Evolutionary conservation across 2,329 filamentous ascomycete genomes (phyloP).

Genomic region (Didymella pinodella): DNA sequence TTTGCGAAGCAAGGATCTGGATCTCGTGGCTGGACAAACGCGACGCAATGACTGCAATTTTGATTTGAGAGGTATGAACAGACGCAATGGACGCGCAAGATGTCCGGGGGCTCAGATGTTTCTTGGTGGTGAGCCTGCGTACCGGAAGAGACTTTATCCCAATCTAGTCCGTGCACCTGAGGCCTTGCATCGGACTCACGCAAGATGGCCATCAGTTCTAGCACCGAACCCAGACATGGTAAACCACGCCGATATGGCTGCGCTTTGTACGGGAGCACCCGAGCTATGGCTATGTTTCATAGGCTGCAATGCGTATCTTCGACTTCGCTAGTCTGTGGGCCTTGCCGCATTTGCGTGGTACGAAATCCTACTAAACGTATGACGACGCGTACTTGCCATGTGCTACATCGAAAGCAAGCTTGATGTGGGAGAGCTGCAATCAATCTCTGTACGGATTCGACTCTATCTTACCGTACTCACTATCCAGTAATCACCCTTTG

Average conservation of each 20-base stretch:
- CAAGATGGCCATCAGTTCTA: slow-evolving; percentile 2
- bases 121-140: slow-evolving; percentile 2
- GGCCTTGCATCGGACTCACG: not conserved
- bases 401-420: not conserved
- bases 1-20: slow-evolving; percentile 1
- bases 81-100: slow-evolving; percentile 13
- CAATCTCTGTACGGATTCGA: no score
- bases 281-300: not conserved
- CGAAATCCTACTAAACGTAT: not conserved
- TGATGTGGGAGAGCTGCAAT: not conserved
- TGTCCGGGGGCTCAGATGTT: slow-evolving; percentile 2
- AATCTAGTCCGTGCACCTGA: not conserved
- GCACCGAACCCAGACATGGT: not conserved
- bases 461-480: not conserved
- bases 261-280: not conserved
- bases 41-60: slow-evolving; percentile 1
- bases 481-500: not conserved
- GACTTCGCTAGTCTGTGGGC: not conserved
- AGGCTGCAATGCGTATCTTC: slow-evolving; percentile 3
- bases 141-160: slow-evolving; percentile 13
- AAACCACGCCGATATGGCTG: not conserved
- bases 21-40: not conserved
- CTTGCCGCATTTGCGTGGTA: slow-evolving; percentile 5
- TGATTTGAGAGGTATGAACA: not conserved
- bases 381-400: not conserved